Base-by-base conservation (phyloP, 2,329 filamentous ascomycete species). In the Clonostachys sp. region DNA sequence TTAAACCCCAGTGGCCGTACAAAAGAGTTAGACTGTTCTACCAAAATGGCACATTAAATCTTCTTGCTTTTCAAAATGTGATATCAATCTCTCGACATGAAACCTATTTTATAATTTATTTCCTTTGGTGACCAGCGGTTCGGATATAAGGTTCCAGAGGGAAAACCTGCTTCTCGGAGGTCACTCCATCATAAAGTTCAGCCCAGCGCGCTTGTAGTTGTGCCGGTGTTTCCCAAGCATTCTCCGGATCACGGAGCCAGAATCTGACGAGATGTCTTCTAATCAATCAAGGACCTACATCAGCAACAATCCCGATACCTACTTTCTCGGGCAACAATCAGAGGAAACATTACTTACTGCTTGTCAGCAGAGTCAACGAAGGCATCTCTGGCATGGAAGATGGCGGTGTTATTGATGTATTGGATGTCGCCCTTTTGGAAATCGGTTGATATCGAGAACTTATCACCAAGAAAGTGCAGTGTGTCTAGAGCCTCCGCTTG, bases 401-500 rank as follows among this genome's bases (percentile, higher is more conserved):
- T 55, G 40, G 71, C 72, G 35, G 80, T 55, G 54, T 81, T 81
- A 52, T 81, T 81, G 30, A 74, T 67, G 47, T 72, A 81, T 49
- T 77, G 73, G 12, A 81, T 72, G 53, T 81, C 77, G 1, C 76
- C 76, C 48, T 70, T 69, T 40, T 71, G 66, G 41, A 78, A 75
- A 47, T 72, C 61, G 14, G 74, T 68, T 4, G 70, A 60, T 1
- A 72, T 64, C 13, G 64, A 66, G 51, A 70, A 69, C 48, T 67
- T 71, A 47, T 76, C 71, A 5, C 72, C 74, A 0, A 71, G 62
- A 48, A 72, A 75, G 53, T 79, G 73, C 42, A 80, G 55, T 0
- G 74, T 67, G 50, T 78, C 75, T 4, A 80, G 63, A 0, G 76
- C 76, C 51, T 79, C 75, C 5, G 73, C 71, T 51, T 80, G 77